Evolutionary conservation across 202 grass and related monocot species (phyloP).

Genomic region (Cymbopogon flexuosus): DNA sequence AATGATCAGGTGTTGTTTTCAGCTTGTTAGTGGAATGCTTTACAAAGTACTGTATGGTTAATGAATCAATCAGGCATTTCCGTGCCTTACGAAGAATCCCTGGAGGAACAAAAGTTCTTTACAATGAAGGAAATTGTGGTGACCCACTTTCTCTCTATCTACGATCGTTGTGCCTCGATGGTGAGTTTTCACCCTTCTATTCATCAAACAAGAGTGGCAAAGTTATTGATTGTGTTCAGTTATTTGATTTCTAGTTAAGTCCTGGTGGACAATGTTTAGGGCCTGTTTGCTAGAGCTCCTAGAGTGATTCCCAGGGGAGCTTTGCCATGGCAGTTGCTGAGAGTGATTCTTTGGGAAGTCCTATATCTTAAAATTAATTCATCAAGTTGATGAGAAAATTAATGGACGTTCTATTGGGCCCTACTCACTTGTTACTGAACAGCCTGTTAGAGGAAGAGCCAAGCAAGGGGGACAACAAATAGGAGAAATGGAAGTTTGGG

Average conservation of each 20-base stretch:
- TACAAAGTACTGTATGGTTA: slow-evolving; percentile 93
- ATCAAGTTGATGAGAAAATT: too few relatives aligned
- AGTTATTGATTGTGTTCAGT: not conserved
- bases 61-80: slow-evolving; percentile 96
- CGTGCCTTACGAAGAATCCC: slow-evolving; percentile 76
- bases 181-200: slow-evolving; percentile 42
- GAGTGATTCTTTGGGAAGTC: too few relatives aligned
- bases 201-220: slow-evolving; percentile 10
- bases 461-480: too few relatives aligned
- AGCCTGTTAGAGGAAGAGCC: too few relatives aligned
- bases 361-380: too few relatives aligned
- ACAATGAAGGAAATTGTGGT: slow-evolving; percentile 81
- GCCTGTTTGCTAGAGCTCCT: not conserved
- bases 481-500: too few relatives aligned
- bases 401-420: too few relatives aligned
- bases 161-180: slow-evolving; percentile 79
- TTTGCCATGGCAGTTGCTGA: not conserved
- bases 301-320: not conserved
- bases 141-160: slow-evolving; percentile 97
- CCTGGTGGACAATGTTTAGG: not conserved
- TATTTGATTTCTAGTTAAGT: too few relatives aligned
- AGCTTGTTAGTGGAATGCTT: slow-evolving; percentile 95
- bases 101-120: slow-evolving; percentile 72
- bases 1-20: slow-evolving; percentile 35
- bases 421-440: too few relatives aligned